phyloP scores from a whole-genome alignment of 257 asterid genomes.

The Solanum okadae region DNA sequence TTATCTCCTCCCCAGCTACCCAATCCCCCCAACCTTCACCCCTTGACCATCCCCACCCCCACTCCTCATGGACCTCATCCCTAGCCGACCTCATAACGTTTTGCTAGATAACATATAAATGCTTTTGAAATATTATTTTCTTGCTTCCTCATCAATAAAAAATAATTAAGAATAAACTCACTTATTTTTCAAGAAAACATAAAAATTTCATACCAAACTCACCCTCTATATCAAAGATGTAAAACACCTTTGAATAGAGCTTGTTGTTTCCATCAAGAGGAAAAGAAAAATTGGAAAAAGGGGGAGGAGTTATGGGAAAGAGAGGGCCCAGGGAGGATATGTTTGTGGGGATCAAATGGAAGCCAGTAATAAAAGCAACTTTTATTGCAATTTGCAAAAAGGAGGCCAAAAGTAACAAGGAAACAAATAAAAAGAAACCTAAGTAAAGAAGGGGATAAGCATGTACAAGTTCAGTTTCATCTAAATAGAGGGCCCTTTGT shows the following conservation, averaged over 20 bases:
- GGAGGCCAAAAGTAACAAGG: background rate
- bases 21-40: background rate
- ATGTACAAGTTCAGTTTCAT: constrained; percentile 14
- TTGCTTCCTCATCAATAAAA: background rate
- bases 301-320: background rate
- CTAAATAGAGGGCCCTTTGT: constrained; percentile 23
- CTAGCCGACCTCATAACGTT: background rate
- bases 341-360: background rate
- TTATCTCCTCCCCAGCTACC: background rate
- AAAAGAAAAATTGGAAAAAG: background rate
- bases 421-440: background rate
- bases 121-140: background rate
- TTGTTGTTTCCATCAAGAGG: background rate
- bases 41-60: background rate
- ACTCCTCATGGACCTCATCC: background rate
- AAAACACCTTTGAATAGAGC: background rate
- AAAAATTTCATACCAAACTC: background rate
- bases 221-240: background rate
- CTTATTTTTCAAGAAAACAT: background rate
- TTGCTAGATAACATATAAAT: too few species aligned
- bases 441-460: constrained; percentile 13
- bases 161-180: background rate
- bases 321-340: background rate
- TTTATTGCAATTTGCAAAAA: background rate
- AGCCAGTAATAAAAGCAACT: background rate